Evolutionary conservation across 148 eudicot species (phyloP), one percentile per base, ranked within the genome.

Genomic region (Salicornia ramosissima): DNA sequence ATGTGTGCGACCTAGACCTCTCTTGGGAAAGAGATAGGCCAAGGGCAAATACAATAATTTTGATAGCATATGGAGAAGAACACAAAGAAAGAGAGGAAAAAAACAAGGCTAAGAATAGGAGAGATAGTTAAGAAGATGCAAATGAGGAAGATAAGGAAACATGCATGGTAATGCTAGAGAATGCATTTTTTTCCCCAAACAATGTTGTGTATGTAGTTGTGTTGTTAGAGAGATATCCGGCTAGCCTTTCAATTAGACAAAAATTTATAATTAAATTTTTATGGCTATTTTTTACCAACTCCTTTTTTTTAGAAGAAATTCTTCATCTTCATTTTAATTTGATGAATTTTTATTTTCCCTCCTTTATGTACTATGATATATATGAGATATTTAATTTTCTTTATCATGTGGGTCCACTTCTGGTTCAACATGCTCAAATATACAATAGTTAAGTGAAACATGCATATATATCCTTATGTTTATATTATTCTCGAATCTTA

Each of bases 51-150:
- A 33, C 67, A 62, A 67, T 46, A 64, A 61, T 59, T 60, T 50
- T 40, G 62, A 70, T 30, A 25, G 26, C 71, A 51, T 64, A 67
- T 60, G 71, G 19, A 54, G 65, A 51, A 15, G 5, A 70, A 69
- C 58, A 51, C 64, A 55, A 54, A 67, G 67, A 69, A 52, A 12
- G 40, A 51, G 65, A 68, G 50, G 43, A 64, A 54, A n/a, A 55
- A 12, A 63, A 51, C 13, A 10, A 64, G 50, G 62, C 79, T 65
- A 76, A 70, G 71, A 76, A 76, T 65, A 76, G 79, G 47, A 69
- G 22, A 64, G 34, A 62, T 24, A 19, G 15, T 29, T 42, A 25
- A 34, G 21, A 71, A 49, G 58, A 12, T 50, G 22, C 8, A 72
- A 64, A 31, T 64, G 70, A 69, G 55, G 64, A 34, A 70, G 22